Conservation (phyloP, 1,284 basidiomycete species). For the Tilletia walkeri region DNA sequence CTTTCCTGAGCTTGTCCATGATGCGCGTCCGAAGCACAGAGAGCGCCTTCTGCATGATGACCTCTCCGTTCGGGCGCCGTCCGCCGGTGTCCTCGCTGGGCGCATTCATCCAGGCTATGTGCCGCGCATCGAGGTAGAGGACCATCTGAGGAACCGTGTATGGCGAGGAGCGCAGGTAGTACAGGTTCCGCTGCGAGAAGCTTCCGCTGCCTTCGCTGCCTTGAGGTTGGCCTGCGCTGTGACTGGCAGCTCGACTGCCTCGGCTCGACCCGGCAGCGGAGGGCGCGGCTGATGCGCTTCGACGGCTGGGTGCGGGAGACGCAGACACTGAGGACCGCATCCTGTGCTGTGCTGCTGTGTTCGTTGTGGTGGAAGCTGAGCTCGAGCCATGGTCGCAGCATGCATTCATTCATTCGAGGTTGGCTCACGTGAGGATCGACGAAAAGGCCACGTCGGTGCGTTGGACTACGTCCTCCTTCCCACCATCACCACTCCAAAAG, state of each 20-base stretch:
- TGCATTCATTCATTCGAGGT: too few species aligned
- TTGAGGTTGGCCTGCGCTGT: background rate
- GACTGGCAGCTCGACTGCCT: background rate
- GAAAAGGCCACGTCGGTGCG: too few species aligned
- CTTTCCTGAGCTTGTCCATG: conserved; percentile 50
- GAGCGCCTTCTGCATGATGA: conserved; percentile 22
- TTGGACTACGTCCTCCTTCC: too few species aligned
- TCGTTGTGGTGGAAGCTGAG: background rate
- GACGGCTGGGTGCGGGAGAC: background rate
- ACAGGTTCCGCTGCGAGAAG: conserved; percentile 53
- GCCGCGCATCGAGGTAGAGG: conserved; percentile 56
- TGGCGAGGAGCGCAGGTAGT: conserved; percentile 56
- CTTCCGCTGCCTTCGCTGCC: background rate
- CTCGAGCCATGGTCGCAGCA: too few species aligned
- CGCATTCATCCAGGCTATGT: conserved; percentile 57
- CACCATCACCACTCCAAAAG: too few species aligned
- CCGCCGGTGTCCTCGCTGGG: conserved; percentile 26
- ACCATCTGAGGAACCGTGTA: conserved; percentile 54
- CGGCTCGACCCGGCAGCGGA: background rate
- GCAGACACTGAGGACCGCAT: conserved; percentile 5
- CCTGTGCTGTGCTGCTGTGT: background rate
- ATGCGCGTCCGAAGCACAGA: conserved; percentile 35
- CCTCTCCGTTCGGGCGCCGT: conserved; percentile 1
- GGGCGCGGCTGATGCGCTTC: background rate
- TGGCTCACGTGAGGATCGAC: too few species aligned